Conservation (phyloP, 169 alveolate genomes). For the Cryptosporidium baileyi region DNA sequence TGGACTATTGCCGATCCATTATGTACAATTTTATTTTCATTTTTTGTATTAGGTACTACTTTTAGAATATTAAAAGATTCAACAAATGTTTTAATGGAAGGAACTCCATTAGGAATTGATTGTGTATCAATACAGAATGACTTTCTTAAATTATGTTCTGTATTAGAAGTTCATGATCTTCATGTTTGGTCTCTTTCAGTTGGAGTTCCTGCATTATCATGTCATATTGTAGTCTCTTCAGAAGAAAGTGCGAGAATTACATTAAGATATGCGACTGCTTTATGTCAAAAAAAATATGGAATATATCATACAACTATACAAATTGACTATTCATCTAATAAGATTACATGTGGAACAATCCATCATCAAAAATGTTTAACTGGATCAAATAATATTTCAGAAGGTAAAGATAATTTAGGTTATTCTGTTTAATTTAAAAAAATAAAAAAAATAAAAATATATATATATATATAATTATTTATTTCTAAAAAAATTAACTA, state of each 20-base stretch:
- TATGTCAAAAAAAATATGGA: constrained; percentile 83
- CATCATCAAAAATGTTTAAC: constrained; percentile 81
- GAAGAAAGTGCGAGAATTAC: constrained; percentile 74
- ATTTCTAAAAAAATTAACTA: too few species aligned
- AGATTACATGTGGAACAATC: constrained; percentile 79
- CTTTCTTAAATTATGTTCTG: constrained; percentile 84
- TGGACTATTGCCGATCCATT: constrained; percentile 92
- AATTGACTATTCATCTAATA: constrained; percentile 81
- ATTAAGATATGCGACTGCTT: constrained; percentile 79
- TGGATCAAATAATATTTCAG: constrained; percentile 2
- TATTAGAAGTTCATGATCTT: constrained; percentile 91
- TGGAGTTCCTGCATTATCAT: constrained; percentile 90
- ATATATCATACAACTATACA: constrained; percentile 87
- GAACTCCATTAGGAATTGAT: constrained; percentile 89
- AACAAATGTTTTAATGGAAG: constrained; percentile 93
- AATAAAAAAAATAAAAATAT: background rate
- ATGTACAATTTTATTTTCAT: constrained; percentile 92
- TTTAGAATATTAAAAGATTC: constrained; percentile 89
- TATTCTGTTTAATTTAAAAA: too few species aligned
- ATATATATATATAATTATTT: too few species aligned
- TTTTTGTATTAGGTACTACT: constrained; percentile 92
- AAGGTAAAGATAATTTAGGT: too few species aligned
- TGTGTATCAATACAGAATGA: constrained; percentile 83
- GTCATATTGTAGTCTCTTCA: constrained; percentile 88
- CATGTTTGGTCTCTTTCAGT: constrained; percentile 95